Evolutionary conservation across 108 stramenopile species (phyloP).

Genomic region (Nitzschia sp.): DNA sequence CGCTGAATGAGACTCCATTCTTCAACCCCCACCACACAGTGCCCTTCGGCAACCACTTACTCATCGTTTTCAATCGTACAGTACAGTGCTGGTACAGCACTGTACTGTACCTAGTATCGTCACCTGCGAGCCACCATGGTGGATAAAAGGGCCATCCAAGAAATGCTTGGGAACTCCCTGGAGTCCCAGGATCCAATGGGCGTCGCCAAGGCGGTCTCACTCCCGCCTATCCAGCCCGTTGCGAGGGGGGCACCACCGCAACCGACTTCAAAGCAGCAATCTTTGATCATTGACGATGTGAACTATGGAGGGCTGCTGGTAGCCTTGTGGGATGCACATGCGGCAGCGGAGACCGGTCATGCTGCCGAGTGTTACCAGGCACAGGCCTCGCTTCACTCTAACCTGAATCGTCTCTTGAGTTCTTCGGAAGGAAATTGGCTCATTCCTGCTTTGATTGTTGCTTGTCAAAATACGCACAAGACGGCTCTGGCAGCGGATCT

Average conservation of each 20-base stretch:
- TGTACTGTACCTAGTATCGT: too few relatives aligned
- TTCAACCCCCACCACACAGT: too few relatives aligned
- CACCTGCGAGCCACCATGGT: slow-evolving; percentile 30
- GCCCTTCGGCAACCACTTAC: too few relatives aligned
- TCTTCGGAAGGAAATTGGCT: slow-evolving; percentile 82
- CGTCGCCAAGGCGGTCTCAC: slow-evolving; percentile 13
- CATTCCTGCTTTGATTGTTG: slow-evolving; percentile 72
- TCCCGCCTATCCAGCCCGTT: slow-evolving; percentile 3
- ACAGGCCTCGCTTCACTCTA: slow-evolving; percentile 66
- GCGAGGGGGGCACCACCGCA: slow-evolving; percentile 7
- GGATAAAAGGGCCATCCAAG: slow-evolving; percentile 2
- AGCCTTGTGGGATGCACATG: slow-evolving; percentile 53
- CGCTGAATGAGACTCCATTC: too few relatives aligned
- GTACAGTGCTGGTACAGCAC: too few relatives aligned
- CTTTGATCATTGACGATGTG: slow-evolving; percentile 48
- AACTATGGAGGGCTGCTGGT: slow-evolving; percentile 68
- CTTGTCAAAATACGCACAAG: slow-evolving; percentile 73
- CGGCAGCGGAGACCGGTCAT: slow-evolving; percentile 63
- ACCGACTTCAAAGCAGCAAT: slow-evolving; percentile 25
- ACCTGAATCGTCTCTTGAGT: slow-evolving; percentile 63
- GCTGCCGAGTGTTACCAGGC: slow-evolving; percentile 53
- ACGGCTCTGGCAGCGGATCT: slow-evolving; percentile 65
- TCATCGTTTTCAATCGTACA: too few relatives aligned
- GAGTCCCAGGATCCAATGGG: slow-evolving; percentile 31
- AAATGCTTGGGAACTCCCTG: slow-evolving; percentile 15